phyloP scores from a whole-genome alignment of 2,329 filamentous ascomycete genomes.

The Daldinia eschscholtzii region DNA sequence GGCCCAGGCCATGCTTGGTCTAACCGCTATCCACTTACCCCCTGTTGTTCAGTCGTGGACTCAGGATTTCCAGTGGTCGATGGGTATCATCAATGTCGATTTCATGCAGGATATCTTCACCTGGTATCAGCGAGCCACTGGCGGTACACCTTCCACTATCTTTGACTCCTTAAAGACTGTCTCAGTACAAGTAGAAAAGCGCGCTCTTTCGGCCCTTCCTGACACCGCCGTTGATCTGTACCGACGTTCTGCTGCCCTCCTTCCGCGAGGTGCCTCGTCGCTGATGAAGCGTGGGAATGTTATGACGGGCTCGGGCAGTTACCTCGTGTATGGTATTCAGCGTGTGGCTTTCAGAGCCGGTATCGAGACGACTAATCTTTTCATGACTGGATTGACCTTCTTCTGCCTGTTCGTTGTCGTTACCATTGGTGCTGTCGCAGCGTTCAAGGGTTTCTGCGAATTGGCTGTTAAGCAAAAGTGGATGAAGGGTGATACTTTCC shows the following conservation, averaged over 20 bases:
- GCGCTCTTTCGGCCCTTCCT: conserved; percentile 53
- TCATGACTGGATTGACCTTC: conserved; percentile 85
- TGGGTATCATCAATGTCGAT: conserved; percentile 84
- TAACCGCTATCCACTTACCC: conserved; percentile 79
- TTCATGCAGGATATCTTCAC: conserved; percentile 86
- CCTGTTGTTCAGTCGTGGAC: conserved; percentile 89
- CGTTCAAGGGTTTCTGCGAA: conserved; percentile 83
- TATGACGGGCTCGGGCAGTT: conserved; percentile 60
- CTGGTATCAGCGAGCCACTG: conserved; percentile 90
- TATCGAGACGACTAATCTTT: conserved; percentile 87
- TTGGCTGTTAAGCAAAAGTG: conserved; percentile 75
- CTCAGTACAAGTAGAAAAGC: conserved; percentile 79
- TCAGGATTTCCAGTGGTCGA: conserved; percentile 92
- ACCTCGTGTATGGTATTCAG: conserved; percentile 78
- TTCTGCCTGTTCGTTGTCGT: conserved; percentile 82
- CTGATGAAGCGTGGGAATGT: conserved; percentile 62
- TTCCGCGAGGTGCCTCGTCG: conserved; percentile 50
- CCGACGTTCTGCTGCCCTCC: conserved; percentile 47
- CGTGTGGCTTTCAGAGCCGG: conserved; percentile 83
- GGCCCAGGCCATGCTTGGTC: conserved; percentile 84
- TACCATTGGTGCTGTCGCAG: conserved; percentile 74
- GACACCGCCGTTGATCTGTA: conserved; percentile 50
- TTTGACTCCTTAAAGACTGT: conserved; percentile 76
- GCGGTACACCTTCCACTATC: conserved; percentile 80
- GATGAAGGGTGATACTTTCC: conserved; percentile 84